A percentile compares a stretch with the other conserved stretches of the same genome.
Conservation (phyloP, 495 filamentous ascomycete species). For the Podospora anserina region DNA sequence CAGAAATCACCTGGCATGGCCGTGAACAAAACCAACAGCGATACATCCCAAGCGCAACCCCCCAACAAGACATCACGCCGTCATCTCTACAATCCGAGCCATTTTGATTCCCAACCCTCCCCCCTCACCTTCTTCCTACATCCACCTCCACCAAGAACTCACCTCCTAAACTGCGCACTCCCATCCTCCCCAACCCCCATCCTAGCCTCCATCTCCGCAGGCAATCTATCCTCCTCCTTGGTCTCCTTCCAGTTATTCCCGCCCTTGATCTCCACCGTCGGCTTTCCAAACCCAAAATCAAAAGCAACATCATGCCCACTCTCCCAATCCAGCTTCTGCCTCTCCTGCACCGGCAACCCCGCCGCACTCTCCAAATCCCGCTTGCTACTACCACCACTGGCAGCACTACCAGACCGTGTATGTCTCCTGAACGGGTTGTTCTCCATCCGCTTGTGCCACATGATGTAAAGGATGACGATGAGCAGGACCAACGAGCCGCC, state of each 20-base stretch:
- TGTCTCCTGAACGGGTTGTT: background rate
- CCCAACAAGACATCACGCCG: no score
- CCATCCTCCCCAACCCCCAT: background rate
- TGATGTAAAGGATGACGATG: background rate
- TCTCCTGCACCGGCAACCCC: slow-evolving; percentile 14
- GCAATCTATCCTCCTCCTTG: background rate
- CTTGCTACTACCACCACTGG: background rate
- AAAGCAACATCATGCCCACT: slow-evolving; percentile 30
- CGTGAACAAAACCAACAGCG: no score
- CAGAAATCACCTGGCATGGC: no score
- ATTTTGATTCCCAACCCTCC: no score
- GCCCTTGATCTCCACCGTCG: background rate
- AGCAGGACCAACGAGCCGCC: slow-evolving; percentile 14
- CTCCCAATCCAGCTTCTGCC: slow-evolving; percentile 29
- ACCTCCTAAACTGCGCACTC: background rate
- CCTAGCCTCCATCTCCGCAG: background rate
- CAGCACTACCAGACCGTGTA: background rate
- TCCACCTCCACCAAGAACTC: no score
- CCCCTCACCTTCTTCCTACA: no score
- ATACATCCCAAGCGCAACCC: no score
- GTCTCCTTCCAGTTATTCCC: background rate
- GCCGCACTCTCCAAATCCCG: background rate
- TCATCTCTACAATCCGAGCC: no score
- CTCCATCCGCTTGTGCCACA: slow-evolving; percentile 27
- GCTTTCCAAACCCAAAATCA: slow-evolving; percentile 27